Percentiles rank a stretch among this genome's conserved stretches.
phyloP scores from a whole-genome alignment of 805 yeast species.

The Schwanniomyces sp. region DNA sequence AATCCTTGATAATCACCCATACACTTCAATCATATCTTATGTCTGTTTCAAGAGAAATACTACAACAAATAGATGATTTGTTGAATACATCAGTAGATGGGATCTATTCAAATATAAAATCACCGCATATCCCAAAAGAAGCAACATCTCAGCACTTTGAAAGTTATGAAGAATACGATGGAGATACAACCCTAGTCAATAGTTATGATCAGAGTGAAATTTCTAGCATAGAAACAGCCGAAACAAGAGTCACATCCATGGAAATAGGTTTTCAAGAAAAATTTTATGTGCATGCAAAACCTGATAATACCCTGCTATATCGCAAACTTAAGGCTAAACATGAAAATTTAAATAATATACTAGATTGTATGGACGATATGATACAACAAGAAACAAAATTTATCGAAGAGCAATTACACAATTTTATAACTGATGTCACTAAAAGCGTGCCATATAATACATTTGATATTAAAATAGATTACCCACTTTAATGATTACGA shows the following conservation, averaged over 20 bases:
- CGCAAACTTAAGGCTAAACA: constrained; percentile 5
- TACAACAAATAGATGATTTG: not conserved
- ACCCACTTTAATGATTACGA: not conserved
- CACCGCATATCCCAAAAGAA: not conserved
- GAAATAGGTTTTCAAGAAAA: not conserved
- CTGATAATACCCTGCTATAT: not conserved
- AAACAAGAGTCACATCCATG: constrained; percentile 6
- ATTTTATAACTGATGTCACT: constrained; percentile 12
- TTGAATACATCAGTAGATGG: not conserved
- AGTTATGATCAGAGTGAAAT: not conserved
- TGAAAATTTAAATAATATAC: constrained; percentile 13
- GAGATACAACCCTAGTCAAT: constrained; percentile 3
- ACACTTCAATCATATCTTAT: not conserved
- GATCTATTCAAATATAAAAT: not conserved
- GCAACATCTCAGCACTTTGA: not conserved
- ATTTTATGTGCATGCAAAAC: not conserved
- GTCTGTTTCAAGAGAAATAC: not conserved
- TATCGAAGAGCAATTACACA: constrained; percentile 15
- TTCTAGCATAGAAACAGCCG: constrained; percentile 4
- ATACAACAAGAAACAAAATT: constrained; percentile 16
- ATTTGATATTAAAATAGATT: constrained; percentile 6
- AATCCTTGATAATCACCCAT: not conserved
- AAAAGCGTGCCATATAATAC: constrained; percentile 23
- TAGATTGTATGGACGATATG: constrained; percentile 30
- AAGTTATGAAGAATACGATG: not conserved